phyloP scores from a whole-genome alignment of 306 rosid genomes.

The Leucaena leucocephala region DNA sequence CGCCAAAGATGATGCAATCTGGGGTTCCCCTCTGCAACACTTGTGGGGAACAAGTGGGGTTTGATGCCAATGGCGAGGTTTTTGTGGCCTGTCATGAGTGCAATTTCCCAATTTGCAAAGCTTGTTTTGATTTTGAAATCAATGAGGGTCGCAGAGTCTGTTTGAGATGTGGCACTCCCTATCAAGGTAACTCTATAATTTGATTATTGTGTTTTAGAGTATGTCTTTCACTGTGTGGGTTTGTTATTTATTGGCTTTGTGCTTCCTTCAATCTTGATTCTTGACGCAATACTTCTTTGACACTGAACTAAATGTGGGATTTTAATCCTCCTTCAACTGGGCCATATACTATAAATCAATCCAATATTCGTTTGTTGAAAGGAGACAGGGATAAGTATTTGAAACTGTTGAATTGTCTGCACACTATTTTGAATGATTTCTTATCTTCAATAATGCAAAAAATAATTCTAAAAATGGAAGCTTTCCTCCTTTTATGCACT shows the following conservation, averaged over 20 bases:
- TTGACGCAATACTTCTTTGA: neutral
- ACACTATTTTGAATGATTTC: neutral
- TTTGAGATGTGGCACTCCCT: slow-evolving; percentile 79
- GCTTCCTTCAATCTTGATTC: neutral
- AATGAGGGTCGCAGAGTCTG: slow-evolving; percentile 80
- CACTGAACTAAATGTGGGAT: neutral
- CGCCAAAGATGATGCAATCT: slow-evolving; percentile 75
- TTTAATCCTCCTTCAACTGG: too few species aligned
- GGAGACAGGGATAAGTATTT: neutral
- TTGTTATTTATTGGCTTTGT: neutral
- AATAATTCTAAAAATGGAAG: neutral
- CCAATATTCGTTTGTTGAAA: neutral
- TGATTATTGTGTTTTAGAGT: neutral
- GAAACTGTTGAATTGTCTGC: neutral
- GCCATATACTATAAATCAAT: neutral
- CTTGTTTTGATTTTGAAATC: slow-evolving; percentile 71
- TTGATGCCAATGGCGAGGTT: slow-evolving; percentile 71
- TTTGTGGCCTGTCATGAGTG: slow-evolving; percentile 91
- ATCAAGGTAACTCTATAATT: slow-evolving; percentile 48
- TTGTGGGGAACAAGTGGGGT: slow-evolving; percentile 81
- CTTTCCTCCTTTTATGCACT: slow-evolving; percentile 15
- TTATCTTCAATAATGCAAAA: neutral
- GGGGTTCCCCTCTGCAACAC: slow-evolving; percentile 73
- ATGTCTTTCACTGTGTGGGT: neutral
- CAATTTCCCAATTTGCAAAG: slow-evolving; percentile 75